phyloP scores from a whole-genome alignment of 495 filamentous ascomycete genomes.

The Jackrogersella minutella region DNA sequence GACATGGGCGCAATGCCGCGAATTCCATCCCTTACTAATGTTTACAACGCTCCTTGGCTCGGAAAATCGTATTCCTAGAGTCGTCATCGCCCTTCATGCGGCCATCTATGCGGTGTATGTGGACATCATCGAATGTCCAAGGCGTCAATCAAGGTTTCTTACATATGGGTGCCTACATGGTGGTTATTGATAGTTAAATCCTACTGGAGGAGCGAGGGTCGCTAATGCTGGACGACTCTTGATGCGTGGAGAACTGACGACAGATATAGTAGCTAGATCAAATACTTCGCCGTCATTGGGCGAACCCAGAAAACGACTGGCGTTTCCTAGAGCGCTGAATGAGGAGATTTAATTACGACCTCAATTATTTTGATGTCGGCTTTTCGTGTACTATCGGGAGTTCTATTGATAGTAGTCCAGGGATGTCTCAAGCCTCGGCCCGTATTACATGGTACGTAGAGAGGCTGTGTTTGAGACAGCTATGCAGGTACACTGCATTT shows the following conservation, averaged over 20 bases:
- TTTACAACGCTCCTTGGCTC: not conserved
- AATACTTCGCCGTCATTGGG: not conserved
- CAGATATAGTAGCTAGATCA: not conserved
- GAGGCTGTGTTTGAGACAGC: conserved; percentile 12
- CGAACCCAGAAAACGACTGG: not conserved
- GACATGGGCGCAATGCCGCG: conserved; percentile 9
- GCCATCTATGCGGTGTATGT: not conserved
- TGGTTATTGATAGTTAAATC: not conserved
- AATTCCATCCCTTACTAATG: conserved; percentile 20
- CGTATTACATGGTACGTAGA: conserved; percentile 1
- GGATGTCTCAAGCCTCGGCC: conserved; percentile 23
- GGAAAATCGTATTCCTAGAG: not conserved
- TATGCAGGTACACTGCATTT: not conserved
- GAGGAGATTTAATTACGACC: not conserved
- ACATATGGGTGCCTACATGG: conserved; percentile 8
- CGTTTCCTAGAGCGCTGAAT: not conserved
- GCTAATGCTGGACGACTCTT: not conserved
- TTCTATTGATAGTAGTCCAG: conserved; percentile 13
- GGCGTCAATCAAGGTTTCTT: not conserved
- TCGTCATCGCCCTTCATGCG: conserved; percentile 1
- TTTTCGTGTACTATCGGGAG: conserved; percentile 8
- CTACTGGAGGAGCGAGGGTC: not conserved
- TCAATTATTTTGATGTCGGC: not conserved
- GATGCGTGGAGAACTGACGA: not conserved
- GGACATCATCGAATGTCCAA: not conserved